These are phyloP conservation scores for Ilyonectria mors-panacis DNA, from an alignment of 2,329 filamentous ascomycete genomes.

Conservation along the genomic window DNA sequence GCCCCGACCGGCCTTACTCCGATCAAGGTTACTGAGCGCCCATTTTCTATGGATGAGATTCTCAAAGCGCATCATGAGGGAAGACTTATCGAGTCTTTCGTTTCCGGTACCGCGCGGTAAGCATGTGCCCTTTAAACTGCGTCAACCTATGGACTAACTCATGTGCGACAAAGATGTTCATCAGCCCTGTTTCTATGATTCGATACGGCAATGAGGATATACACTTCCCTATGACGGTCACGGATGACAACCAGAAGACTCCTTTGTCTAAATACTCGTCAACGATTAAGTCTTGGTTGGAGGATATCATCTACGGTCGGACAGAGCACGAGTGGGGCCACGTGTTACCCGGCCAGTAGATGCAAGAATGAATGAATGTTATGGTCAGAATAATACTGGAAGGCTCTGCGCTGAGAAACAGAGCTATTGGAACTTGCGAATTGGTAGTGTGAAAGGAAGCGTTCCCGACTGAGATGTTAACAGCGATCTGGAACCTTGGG, in stretches of 20 bases:
- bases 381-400: neutral
- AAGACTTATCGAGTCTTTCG: slow-evolving; percentile 12
- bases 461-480: no score
- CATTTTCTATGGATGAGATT: slow-evolving; percentile 14
- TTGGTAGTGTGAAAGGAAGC: no score
- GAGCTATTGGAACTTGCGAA: no score
- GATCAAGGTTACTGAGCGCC: neutral
- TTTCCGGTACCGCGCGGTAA: slow-evolving; percentile 16
- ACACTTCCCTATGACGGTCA: neutral
- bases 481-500: no score
- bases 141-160: neutral
- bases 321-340: neutral
- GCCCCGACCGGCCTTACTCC: neutral
- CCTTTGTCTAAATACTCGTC: neutral
- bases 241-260: neutral
- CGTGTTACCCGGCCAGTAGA: neutral
- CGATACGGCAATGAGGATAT: neutral
- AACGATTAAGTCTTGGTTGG: neutral
- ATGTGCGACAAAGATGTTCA: neutral
- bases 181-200: neutral
- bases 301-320: neutral
- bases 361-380: neutral
- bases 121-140: neutral
- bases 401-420: no score
- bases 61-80: slow-evolving; percentile 2